phyloP scores from a whole-genome alignment of 2,329 filamentous ascomycete genomes.

The Stagonosporopsis rhizophila region DNA sequence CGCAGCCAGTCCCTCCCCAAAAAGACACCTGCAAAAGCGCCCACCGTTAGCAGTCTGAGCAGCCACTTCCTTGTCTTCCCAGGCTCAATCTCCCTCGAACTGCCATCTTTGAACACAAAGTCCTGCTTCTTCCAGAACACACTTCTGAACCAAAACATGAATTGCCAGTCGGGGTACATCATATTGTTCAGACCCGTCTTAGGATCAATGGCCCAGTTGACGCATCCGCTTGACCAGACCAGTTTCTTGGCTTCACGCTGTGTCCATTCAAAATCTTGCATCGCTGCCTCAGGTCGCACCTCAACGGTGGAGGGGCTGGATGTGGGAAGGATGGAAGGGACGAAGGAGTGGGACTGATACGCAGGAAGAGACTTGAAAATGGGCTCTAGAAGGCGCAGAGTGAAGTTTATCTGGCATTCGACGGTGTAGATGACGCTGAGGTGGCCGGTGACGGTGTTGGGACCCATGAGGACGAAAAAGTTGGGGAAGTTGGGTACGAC shows the following conservation, averaged over 20 bases:
- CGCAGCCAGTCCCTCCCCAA: slow-evolving; percentile 25
- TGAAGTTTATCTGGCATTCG: slow-evolving; percentile 61
- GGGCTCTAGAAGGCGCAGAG: slow-evolving; percentile 52
- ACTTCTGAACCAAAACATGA: slow-evolving; percentile 57
- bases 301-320: slow-evolving; percentile 39
- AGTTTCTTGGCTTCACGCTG: slow-evolving; percentile 53
- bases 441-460: slow-evolving; percentile 58
- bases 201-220: slow-evolving; percentile 60
- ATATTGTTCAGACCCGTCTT: slow-evolving; percentile 58
- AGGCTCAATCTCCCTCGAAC: slow-evolving; percentile 27
- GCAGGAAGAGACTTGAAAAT: slow-evolving; percentile 48
- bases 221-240: slow-evolving; percentile 60
- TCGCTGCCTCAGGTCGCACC: slow-evolving; percentile 49
- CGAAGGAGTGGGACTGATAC: slow-evolving; percentile 31
- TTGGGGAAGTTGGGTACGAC: slow-evolving; percentile 49
- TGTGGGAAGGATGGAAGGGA: slow-evolving; percentile 28
- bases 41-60: slow-evolving; percentile 16
- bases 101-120: slow-evolving; percentile 44
- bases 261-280: slow-evolving; percentile 48
- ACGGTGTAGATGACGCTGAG: slow-evolving; percentile 59
- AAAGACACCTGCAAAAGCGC: slow-evolving; percentile 22
- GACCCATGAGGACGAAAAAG: slow-evolving; percentile 34
- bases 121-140: slow-evolving; percentile 54
- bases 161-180: slow-evolving; percentile 63
- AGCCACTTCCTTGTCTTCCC: slow-evolving; percentile 16